Evolutionary conservation across 371 early-diverging fungal species (phyloP).

Genomic region (Parasitella parasitica): DNA sequence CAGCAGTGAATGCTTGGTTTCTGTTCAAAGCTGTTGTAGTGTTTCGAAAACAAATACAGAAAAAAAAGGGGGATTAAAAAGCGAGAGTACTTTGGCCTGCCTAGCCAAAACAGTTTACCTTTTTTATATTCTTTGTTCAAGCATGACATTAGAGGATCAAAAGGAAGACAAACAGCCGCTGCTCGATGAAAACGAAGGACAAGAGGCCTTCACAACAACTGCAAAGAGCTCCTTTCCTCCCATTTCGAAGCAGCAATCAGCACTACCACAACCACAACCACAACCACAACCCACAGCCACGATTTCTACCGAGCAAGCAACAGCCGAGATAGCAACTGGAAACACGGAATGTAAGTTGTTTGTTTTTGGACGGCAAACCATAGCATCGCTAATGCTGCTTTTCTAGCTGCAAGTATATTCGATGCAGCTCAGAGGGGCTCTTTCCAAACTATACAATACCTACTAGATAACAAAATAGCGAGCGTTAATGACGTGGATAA

Average conservation of each 20-base stretch:
- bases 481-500: slow-evolving; percentile 57
- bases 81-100: too few species aligned
- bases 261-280: neutral
- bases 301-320: slow-evolving; percentile 10
- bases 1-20: neutral
- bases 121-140: too few species aligned
- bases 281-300: neutral
- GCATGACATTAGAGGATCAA: slow-evolving; percentile 3
- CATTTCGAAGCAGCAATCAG: neutral
- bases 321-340: slow-evolving; percentile 3
- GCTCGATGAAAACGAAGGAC: neutral
- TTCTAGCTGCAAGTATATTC: slow-evolving; percentile 45
- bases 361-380: too few species aligned
- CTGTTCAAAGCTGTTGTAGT: neutral
- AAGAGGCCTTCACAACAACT: neutral
- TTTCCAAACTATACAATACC: slow-evolving; percentile 47
- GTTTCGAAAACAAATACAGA: too few species aligned
- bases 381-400: too few species aligned
- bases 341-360: neutral
- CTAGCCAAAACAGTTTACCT: too few species aligned
- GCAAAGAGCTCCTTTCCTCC: neutral
- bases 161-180: slow-evolving; percentile 9
- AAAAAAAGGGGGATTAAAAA: neutral
- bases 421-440: slow-evolving; percentile 74
- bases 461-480: slow-evolving; percentile 54